Conservation (phyloP, 2,329 filamentous ascomycete species). For the Dactylonectria estremocensis region DNA sequence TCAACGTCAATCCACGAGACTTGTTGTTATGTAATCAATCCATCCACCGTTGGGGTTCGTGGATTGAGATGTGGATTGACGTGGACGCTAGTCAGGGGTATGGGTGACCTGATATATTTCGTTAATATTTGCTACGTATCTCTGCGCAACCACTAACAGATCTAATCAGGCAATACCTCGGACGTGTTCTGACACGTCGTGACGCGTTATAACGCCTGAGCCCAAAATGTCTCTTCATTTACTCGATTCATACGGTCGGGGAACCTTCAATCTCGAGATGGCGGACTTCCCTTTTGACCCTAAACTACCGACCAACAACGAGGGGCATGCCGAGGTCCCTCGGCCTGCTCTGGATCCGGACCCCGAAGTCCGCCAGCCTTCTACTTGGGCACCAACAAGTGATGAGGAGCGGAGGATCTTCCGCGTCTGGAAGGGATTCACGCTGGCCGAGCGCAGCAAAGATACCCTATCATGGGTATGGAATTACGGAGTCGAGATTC, state of each 20-base stretch:
- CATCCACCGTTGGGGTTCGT: neutral
- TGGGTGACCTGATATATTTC: no score
- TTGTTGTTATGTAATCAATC: no score
- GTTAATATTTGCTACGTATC: no score
- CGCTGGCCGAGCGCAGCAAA: neutral
- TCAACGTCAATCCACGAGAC: no score
- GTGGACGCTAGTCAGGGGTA: neutral
- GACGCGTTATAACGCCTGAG: neutral
- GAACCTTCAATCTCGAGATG: no score
- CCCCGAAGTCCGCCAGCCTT: no score
- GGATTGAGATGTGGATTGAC: constrained; percentile 11
- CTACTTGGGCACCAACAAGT: no score
- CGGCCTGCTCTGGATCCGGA: no score
- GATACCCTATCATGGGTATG: neutral
- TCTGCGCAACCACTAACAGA: neutral
- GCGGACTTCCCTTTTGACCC: no score
- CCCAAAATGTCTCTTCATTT: neutral
- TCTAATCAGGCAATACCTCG: constrained; percentile 1
- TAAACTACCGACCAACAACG: no score
- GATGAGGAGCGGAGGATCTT: no score
- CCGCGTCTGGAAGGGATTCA: neutral
- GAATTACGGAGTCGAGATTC: neutral
- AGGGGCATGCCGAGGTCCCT: no score
- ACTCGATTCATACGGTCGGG: neutral
- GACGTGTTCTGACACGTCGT: neutral